Evolutionary conservation across 352 stramenopile species (phyloP), one percentile per base, ranked within the genome.

Genomic region (Saprolegnia parasitica): DNA sequence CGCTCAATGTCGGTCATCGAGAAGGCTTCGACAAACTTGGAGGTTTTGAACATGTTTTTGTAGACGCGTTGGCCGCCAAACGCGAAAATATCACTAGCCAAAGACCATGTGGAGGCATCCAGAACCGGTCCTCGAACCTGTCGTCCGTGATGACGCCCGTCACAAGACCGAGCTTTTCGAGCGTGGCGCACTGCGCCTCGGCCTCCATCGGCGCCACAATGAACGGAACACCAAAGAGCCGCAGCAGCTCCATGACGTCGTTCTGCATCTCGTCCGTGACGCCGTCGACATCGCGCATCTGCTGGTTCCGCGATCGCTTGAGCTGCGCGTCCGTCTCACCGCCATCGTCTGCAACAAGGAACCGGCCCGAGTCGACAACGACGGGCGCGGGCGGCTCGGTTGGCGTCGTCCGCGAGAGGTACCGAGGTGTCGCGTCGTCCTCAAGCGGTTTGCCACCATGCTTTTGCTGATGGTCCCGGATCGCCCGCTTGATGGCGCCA

Each of bases 41-140:
- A 87, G 68, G 99, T 93, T 67, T 99, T 93, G 71, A 99, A 99
- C 73, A 99, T 99, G 76, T 99, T 99, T 73, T 98, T 98, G 82
- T 99, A 99, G 20, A 99, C 87, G 29, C 74, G 83, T 49, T 85
- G 76, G 16, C 88, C 97, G 18, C 98, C 98, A 76, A 99, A 99
- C 10, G 83, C 80, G 60, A 95, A 95, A 39, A 95, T 93, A 68
- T 95, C 87, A 60, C 87, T 66, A 58, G 0, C n/a, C 26, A 13
- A 71, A 18, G 23, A 11, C 23, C 2, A 29, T 20, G 4, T 24
- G 3, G 20, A 29, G 18, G 1, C 11, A 50, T 65, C 10, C 5
- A 13, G 21, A 23, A 24, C n/a, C n/a, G n/a, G n/a, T n/a, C n/a
- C n/a, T n/a, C 11, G 6, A 45, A 66, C 65, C 65, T 98, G 78